Evolutionary conservation across 176 grass and related monocot genomes (phyloP), one percentile per base, ranked within the genome.

Genomic region (Ananas comosus): DNA sequence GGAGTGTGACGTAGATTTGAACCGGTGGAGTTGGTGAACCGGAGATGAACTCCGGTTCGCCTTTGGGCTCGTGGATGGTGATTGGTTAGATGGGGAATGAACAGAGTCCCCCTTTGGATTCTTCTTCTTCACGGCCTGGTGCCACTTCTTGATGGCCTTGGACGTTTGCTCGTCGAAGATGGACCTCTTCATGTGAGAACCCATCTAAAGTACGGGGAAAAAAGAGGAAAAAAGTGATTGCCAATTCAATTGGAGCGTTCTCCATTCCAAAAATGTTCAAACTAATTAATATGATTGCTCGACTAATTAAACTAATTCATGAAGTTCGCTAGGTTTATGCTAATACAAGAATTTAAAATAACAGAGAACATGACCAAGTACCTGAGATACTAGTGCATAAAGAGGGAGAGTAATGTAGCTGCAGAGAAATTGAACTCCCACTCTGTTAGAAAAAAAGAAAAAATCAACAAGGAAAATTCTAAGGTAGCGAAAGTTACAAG

Each of bases 111-210:
- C 59, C 2, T 69, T 66, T 70, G 77, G 70, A 48, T 76, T 76
- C 72, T 96, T 96, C 81, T 88, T 91, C 80, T 88, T 83, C 52
- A 83, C 85, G 48, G 83, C 88, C 76, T 87, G 80, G 70, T 87
- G 88, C 92, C 92, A 96, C 84, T 82, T 91, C 79, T 70, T 96
- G 67, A 96, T 81, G 49, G 92, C 92, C 83, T 91, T 96, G 77
- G 92, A 96, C 24, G 88, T 96, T 67, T 96, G 92, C 6, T 91
- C 92, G 72, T 96, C 88, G 66, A 96, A 96, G 69, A 96, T 96
- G 51, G 92, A 96, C 71, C 80, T 87, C 83, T 96, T 96, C 92
- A 96, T 96, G 42, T 85, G 87, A 10, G 92, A 89, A 0, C 92
- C 92, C 92, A 96, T 91, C 92, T 96, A 80, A 42, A 69, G 33